Conservation (phyloP, 176 grass and related monocot species). For the Aegilops sharonensis region DNA sequence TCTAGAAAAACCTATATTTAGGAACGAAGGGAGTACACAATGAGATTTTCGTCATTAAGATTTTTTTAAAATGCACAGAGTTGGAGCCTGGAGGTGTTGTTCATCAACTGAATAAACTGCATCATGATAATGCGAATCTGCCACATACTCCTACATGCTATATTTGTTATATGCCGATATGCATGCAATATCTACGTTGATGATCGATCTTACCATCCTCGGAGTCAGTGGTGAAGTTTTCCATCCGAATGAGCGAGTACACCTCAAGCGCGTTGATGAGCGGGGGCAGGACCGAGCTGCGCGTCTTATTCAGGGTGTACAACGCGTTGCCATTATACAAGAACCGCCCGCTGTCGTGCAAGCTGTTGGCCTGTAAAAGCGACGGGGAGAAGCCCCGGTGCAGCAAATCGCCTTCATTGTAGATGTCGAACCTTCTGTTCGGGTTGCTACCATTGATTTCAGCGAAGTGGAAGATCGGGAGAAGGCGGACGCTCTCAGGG, state of each 20-base stretch:
- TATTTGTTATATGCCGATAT: too few relatives aligned
- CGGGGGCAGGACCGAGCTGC: neutral
- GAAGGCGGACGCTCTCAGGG: too few relatives aligned
- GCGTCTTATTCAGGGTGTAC: neutral
- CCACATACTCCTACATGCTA: too few relatives aligned
- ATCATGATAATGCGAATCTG: too few relatives aligned
- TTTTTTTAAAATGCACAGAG: too few relatives aligned
- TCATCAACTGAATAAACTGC: too few relatives aligned
- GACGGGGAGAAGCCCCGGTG: neutral
- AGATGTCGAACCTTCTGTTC: neutral
- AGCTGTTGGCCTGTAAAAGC: rapidly evolving
- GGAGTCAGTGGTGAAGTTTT: neutral
- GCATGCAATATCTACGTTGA: neutral
- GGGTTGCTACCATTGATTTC: neutral
- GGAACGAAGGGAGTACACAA: too few relatives aligned
- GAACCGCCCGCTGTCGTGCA: too few relatives aligned
- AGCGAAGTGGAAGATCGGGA: neutral
- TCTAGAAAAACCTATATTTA: too few relatives aligned
- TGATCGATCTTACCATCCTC: neutral
- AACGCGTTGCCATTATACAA: neutral
- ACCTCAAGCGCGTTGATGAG: constrained; percentile 14
- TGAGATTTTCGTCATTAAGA: too few relatives aligned
- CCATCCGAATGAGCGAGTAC: neutral
- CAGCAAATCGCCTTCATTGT: neutral
- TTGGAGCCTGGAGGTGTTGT: too few relatives aligned